phyloP scores from a whole-genome alignment of 2,329 filamentous ascomycete genomes.

The Stagonosporopsis cucurbitacearum region DNA sequence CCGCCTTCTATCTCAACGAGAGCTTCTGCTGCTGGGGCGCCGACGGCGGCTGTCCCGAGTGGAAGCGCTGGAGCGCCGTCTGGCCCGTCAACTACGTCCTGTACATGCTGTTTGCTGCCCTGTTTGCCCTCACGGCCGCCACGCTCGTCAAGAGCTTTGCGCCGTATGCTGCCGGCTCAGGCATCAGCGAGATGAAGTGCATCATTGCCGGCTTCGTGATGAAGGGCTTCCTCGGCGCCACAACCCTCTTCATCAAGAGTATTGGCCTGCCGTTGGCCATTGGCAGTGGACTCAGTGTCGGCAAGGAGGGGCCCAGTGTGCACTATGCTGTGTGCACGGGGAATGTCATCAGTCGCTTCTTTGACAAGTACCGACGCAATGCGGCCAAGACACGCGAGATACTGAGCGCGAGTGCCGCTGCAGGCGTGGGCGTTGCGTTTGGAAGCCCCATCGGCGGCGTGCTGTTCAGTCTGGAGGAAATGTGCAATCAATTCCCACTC shows the following conservation, averaged over 20 bases:
- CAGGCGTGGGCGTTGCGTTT: constrained; percentile 95
- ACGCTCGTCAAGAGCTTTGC: constrained; percentile 88
- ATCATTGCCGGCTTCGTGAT: constrained; percentile 99
- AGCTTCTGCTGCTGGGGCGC: constrained; percentile 98
- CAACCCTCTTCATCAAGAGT: constrained; percentile 93
- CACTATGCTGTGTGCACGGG: constrained; percentile 98
- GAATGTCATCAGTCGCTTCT: constrained; percentile 92
- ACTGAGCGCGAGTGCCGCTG: constrained; percentile 89
- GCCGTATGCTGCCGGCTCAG: constrained; percentile 93
- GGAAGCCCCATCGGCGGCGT: constrained; percentile 97
- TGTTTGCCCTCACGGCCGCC: constrained; percentile 83
- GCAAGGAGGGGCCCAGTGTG: constrained; percentile 98
- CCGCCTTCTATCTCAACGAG: constrained; percentile 96
- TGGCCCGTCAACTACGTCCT: constrained; percentile 81
- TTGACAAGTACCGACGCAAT: constrained; percentile 89
- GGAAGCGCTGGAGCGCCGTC: constrained; percentile 86
- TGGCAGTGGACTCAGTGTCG: constrained; percentile 90
- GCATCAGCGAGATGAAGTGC: constrained; percentile 98
- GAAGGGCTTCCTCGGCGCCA: constrained; percentile 94
- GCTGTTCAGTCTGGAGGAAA: constrained; percentile 95
- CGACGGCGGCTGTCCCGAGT: constrained; percentile 85
- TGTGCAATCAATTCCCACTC: constrained; percentile 94
- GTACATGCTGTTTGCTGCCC: constrained; percentile 83
- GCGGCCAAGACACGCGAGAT: constrained; percentile 96
- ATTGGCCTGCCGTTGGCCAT: constrained; percentile 90